These are phyloP conservation scores for Glebionis coronaria DNA, from an alignment of 129 eudicot species.

Conservation along the genomic window DNA sequence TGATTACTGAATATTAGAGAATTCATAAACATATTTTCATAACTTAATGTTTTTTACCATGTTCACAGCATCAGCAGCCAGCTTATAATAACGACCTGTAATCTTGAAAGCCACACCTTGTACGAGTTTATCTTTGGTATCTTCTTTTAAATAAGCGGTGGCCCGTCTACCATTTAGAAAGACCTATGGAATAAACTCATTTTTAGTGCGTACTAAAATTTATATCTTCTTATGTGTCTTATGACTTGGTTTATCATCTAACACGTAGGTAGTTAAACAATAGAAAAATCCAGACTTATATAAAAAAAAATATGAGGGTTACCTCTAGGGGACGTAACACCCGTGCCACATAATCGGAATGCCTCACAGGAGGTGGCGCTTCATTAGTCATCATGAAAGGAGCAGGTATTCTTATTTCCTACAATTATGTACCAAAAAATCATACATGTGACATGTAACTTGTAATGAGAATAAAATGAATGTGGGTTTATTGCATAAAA, in stretches of 20 bases:
- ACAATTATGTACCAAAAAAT: conserved; percentile 15
- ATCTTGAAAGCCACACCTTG: conserved; percentile 62
- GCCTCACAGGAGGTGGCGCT: conserved; percentile 92
- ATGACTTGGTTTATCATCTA: no score
- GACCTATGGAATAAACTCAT: conserved; percentile 16
- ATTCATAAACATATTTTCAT: conserved; percentile 5
- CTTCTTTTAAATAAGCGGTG: conserved; percentile 45
- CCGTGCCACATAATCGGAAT: conserved; percentile 86
- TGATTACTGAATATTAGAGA: conserved; percentile 3
- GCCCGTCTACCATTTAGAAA: conserved; percentile 85
- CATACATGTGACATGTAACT: not conserved
- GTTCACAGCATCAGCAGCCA: conserved; percentile 70
- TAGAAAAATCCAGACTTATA: conserved; percentile 37
- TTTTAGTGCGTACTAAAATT: not conserved
- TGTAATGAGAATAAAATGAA: no score
- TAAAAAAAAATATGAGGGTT: conserved; percentile 36
- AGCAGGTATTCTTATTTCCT: conserved; percentile 91
- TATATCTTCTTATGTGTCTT: no score
- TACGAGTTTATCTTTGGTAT: conserved; percentile 51
- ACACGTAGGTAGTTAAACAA: not conserved
- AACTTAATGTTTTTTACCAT: conserved; percentile 39
- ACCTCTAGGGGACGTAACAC: conserved; percentile 48
- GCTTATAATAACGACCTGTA: conserved; percentile 61
- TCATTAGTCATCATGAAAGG: conserved; percentile 86
- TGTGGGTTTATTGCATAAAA: no score